Evolutionary conservation across 208 protist species (phyloP).

Genomic region (Trypanosoma scelopori): DNA sequence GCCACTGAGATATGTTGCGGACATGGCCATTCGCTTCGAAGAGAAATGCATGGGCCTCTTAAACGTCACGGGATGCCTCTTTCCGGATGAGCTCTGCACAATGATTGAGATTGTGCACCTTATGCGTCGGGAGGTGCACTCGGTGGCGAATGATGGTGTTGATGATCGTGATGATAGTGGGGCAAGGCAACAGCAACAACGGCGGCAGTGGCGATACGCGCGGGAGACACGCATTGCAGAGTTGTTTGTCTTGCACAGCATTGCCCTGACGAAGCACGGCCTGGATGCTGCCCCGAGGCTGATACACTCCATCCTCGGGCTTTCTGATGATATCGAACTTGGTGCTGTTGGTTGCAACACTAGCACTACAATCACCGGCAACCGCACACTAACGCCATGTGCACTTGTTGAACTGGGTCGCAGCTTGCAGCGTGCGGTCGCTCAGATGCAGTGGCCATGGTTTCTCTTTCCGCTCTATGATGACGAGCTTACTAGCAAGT

Average conservation of each 20-base stretch:
- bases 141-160: not conserved
- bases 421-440: slow-evolving; percentile 18
- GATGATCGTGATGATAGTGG: too few relatives aligned
- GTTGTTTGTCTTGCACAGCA: slow-evolving; percentile 51
- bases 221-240: slow-evolving; percentile 32
- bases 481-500: slow-evolving; percentile 24
- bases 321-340: not conserved
- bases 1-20: slow-evolving; percentile 29
- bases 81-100: slow-evolving; percentile 56
- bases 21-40: slow-evolving; percentile 37
- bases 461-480: slow-evolving; percentile 54
- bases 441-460: slow-evolving; percentile 39
- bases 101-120: slow-evolving; percentile 46
- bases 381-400: not conserved
- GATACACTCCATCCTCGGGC: slow-evolving; percentile 20
- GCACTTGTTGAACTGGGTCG: slow-evolving; percentile 3
- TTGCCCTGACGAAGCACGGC: slow-evolving; percentile 53
- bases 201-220: not conserved
- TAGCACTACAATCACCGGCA: slow-evolving; percentile 3
- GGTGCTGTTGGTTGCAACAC: not conserved
- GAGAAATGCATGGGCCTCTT: slow-evolving; percentile 35
- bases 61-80: slow-evolving; percentile 22
- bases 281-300: slow-evolving; percentile 38
- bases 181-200: not conserved
- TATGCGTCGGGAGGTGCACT: slow-evolving; percentile 22